Evolutionary conservation across 116 monocot species (phyloP).

Genomic region (Zostera marina): DNA sequence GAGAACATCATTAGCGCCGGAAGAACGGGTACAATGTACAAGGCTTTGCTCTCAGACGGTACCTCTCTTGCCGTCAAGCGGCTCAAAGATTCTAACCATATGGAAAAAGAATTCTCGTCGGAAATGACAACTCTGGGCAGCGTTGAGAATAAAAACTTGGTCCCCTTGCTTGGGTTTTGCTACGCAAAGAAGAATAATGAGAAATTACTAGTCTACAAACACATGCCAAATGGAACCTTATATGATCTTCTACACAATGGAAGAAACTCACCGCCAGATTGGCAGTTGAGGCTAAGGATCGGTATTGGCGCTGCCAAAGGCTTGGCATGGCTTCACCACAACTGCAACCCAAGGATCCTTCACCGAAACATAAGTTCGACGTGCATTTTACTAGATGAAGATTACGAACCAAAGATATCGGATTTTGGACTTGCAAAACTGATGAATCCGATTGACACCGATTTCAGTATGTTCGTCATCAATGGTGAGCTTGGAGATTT

Average conservation of each 20-base stretch:
- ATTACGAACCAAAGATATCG: slow-evolving; percentile 81
- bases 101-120: slow-evolving; percentile 47
- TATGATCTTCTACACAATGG: slow-evolving; percentile 18
- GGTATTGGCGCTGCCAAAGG: slow-evolving; percentile 70
- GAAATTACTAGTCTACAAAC: slow-evolving; percentile 65
- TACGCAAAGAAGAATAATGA: slow-evolving; percentile 38
- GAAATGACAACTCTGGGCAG: slow-evolving; percentile 77
- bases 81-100: slow-evolving; percentile 59
- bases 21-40: slow-evolving; percentile 70
- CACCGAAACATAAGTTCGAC: slow-evolving; percentile 94
- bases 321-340: slow-evolving; percentile 92
- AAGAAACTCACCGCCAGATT: slow-evolving; percentile 30
- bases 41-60: slow-evolving; percentile 67
- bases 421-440: slow-evolving; percentile 93
- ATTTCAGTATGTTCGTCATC: slow-evolving; percentile 88
- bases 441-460: slow-evolving; percentile 91
- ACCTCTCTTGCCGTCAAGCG: slow-evolving; percentile 55
- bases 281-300: slow-evolving; percentile 60
- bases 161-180: slow-evolving; percentile 74
- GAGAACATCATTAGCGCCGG: slow-evolving; percentile 59
- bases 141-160: slow-evolving; percentile 49
- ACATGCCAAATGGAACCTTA: slow-evolving; percentile 69
- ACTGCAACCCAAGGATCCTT: slow-evolving; percentile 81
- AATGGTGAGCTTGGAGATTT: slow-evolving; percentile 90
- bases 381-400: slow-evolving; percentile 74